These are phyloP conservation scores for Davidsoniella virescens DNA, from an alignment of 2,329 filamentous ascomycete genomes.

Conservation along the genomic window DNA sequence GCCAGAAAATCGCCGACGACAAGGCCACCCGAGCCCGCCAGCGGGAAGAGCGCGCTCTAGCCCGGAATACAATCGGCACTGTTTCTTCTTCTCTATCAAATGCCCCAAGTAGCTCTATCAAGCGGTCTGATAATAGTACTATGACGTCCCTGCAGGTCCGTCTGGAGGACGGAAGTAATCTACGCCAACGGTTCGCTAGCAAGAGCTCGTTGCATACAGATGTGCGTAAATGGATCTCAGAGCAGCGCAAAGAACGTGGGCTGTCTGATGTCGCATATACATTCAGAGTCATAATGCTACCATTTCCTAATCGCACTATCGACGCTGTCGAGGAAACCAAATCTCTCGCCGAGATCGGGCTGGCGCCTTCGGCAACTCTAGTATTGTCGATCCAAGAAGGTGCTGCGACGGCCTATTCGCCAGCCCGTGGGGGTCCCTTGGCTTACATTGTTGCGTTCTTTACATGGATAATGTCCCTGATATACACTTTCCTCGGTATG, in stretches of 20 bases:
- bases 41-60: constrained; percentile 20
- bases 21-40: constrained; percentile 47
- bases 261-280: constrained; percentile 41
- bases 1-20: constrained; percentile 63
- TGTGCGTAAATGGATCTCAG: constrained; percentile 65
- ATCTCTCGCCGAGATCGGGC: constrained; percentile 49
- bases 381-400: constrained; percentile 57
- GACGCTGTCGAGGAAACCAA: constrained; percentile 58
- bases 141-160: constrained; percentile 54
- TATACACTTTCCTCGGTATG: constrained; percentile 4
- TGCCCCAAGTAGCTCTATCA: constrained; percentile 20
- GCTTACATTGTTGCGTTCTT: constrained; percentile 21
- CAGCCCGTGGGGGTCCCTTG: constrained; percentile 16
- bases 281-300: constrained; percentile 71
- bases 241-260: constrained; percentile 36
- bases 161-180: constrained; percentile 67
- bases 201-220: constrained; percentile 43
- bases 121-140: constrained; percentile 17
- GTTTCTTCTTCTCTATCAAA: constrained; percentile 19
- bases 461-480: constrained; percentile 19
- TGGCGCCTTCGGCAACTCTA: constrained; percentile 66
- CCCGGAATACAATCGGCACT: constrained; percentile 18
- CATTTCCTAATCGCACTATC: constrained; percentile 58
- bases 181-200: constrained; percentile 56
- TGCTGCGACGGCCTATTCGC: constrained; percentile 27